Evolutionary conservation across 2,329 filamentous ascomycete species (phyloP), one percentile per base, ranked within the genome.

Genomic region (Fusarium nematophilum): DNA sequence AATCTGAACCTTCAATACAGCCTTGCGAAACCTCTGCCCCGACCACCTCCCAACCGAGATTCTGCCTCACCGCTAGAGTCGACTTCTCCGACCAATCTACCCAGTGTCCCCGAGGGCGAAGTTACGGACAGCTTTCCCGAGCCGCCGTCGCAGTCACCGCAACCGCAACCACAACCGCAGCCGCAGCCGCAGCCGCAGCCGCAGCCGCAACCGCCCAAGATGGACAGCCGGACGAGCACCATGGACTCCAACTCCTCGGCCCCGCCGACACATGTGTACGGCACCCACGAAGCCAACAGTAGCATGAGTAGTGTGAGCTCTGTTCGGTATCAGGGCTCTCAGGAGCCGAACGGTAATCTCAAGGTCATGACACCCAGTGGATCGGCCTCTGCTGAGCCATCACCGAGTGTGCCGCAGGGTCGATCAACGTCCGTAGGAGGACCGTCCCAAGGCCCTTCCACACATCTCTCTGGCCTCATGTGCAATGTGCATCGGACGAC

Each of bases 401-500:
- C 86, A 3, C 84, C 86, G 3, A 82, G 80, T 25, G 72, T 76
- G 3, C 71, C 71, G 9, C 82, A 83, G 21, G 59, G 58, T 6
- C 68, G 69, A 54, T 43, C 63, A 10, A 48, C 56, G 21, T 37
- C 70, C 0, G 70, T 73, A 70, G 78, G 77, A 11, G 82, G 79
- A 3, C 79, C 80, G 6, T 75, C 81, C 9, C 74, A 78, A 38
- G 76, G 78, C 3, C 78, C 79, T 1, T 85, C 84, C 1, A 78
- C 85, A 6, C 86, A 89, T 69, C 75, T 89, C 9, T 89, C 86
- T 0, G 86, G 86, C 1, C 73, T 89, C 48, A 88, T 89, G 86
- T 89, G 86, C 70, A 89, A 89, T 70, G 86, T 89, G n/a, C 86
- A 89, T 67, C 81, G 93, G 62, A 98, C 95, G 2, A 98, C 94